Conservation (phyloP, 805 yeast species). For the Wickerhamiella cacticola region DNA sequence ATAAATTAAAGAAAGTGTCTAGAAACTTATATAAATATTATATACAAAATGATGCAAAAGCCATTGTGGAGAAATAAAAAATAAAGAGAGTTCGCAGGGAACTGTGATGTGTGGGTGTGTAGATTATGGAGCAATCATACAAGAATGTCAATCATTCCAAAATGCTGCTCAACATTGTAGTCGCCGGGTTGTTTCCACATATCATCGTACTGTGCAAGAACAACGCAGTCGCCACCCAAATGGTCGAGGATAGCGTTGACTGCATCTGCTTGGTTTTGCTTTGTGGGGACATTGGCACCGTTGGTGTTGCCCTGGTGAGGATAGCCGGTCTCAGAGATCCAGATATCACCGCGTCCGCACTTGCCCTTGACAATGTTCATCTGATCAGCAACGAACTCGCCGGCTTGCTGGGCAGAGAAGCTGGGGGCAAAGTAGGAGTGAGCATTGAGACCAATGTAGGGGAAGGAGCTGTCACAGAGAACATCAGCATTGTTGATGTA, state of each 20-base stretch:
- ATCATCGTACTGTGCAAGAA: slow-evolving; percentile 73
- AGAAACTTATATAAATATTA: slow-evolving; percentile 8
- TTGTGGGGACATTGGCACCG: slow-evolving; percentile 62
- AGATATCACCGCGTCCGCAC: slow-evolving; percentile 44
- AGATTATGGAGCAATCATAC: too few species aligned
- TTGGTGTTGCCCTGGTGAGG: slow-evolving; percentile 62
- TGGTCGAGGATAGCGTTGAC: slow-evolving; percentile 48
- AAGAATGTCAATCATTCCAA: slow-evolving; percentile 41
- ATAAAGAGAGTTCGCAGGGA: too few species aligned
- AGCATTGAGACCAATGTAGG: slow-evolving; percentile 75
- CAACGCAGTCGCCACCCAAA: slow-evolving; percentile 42
- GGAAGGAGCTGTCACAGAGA: slow-evolving; percentile 55
- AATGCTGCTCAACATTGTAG: slow-evolving; percentile 76
- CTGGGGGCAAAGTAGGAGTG: slow-evolving; percentile 67
- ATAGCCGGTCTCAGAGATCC: slow-evolving; percentile 80
- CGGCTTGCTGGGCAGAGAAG: slow-evolving; percentile 55
- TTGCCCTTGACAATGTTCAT: slow-evolving; percentile 38
- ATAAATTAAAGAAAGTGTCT: too few species aligned
- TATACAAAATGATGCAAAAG: slow-evolving; percentile 2
- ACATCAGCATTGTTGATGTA: slow-evolving; percentile 45
- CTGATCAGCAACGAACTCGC: slow-evolving; percentile 57
- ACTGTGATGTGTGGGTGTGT: too few species aligned
- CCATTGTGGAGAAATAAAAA: not conserved
- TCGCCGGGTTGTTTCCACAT: slow-evolving; percentile 78
- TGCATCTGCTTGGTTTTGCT: slow-evolving; percentile 60